Evolutionary conservation across 2,329 filamentous ascomycete genomes (phyloP).

Genomic region (Ceratocystis papillata): DNA sequence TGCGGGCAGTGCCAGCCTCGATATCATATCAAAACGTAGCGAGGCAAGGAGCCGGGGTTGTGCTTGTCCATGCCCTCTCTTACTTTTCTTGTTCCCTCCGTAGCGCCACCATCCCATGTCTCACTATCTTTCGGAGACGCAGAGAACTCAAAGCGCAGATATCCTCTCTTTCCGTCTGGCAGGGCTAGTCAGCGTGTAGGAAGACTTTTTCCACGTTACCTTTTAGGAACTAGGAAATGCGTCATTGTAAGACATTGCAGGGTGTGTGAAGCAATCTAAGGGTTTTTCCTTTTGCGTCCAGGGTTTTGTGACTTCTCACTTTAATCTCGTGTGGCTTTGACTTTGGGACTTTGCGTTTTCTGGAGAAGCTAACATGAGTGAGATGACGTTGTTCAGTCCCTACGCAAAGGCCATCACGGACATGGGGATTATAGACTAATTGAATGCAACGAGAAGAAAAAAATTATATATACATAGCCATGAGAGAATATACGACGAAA

Average conservation of each 20-base stretch:
- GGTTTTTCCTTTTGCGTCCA: neutral
- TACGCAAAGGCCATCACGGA: no score
- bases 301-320: slow-evolving; percentile 1
- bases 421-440: no score
- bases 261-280: neutral
- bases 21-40: neutral
- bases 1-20: neutral
- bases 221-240: neutral
- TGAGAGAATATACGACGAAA: neutral
- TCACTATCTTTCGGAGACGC: neutral
- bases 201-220: slow-evolving; percentile 2
- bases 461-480: no score
- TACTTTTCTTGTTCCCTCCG: neutral
- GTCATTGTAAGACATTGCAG: slow-evolving; percentile 11
- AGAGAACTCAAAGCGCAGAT: neutral
- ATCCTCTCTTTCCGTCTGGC: neutral
- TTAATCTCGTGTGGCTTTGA: neutral
- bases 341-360: no score
- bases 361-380: no score
- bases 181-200: neutral
- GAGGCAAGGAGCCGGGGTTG: neutral
- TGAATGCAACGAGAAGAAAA: no score
- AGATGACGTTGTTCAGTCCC: neutral
- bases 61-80: neutral
- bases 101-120: slow-evolving; percentile 1